Conservation (phyloP, 2,329 filamentous ascomycete genomes). For the Pseudocercospora cruenta region DNA sequence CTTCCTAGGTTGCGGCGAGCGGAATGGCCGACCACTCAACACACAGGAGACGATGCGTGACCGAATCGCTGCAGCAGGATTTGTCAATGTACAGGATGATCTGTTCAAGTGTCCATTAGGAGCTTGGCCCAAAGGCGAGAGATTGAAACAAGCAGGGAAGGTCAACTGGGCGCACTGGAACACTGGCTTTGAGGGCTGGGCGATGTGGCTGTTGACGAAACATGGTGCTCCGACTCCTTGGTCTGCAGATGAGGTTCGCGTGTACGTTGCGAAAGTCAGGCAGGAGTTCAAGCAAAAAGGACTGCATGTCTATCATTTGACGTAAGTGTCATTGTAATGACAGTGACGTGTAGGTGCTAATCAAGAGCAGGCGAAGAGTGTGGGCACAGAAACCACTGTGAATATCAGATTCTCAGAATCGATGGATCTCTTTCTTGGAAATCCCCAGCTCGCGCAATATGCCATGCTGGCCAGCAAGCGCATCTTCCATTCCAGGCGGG, state of each 20-base stretch:
- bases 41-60: conserved; percentile 20
- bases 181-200: conserved; percentile 46
- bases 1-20: conserved; percentile 21
- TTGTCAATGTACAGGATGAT: conserved; percentile 41
- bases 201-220: conserved; percentile 43
- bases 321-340: conserved; percentile 10
- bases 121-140: conserved; percentile 43
- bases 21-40: conserved; percentile 16
- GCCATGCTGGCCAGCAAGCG: no score
- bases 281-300: conserved; percentile 31
- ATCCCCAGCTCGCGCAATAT: no score
- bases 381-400: conserved; percentile 19
- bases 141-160: conserved; percentile 43
- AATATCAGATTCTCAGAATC: not conserved
- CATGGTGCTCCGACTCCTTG: conserved; percentile 39
- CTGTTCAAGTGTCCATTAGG: conserved; percentile 47
- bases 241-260: conserved; percentile 48
- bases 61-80: conserved; percentile 15
- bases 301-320: conserved; percentile 21
- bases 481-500: no score
- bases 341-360: not conserved
- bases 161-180: conserved; percentile 44
- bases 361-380: conserved; percentile 12
- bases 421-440: no score
- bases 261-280: conserved; percentile 47